Conservation (phyloP, 2,329 filamentous ascomycete genomes). For the Cercospora sp. region DNA sequence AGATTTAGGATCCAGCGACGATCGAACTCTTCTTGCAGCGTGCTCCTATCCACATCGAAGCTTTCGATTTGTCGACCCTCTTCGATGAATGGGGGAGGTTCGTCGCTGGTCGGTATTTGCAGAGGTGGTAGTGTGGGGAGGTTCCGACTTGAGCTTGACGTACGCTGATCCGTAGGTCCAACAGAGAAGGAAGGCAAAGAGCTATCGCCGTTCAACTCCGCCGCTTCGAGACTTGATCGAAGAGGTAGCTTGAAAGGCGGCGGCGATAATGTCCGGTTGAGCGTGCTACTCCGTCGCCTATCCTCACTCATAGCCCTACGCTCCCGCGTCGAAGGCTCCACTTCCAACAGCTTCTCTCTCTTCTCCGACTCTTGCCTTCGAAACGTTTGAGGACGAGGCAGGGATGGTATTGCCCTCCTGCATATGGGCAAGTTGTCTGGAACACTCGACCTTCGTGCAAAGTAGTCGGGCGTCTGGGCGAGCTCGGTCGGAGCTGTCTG, state of each 20-base stretch:
- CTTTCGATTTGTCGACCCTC: conserved; percentile 38
- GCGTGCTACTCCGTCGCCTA: conserved; percentile 42
- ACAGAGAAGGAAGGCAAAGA: conserved; percentile 7
- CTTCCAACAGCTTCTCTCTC: conserved; percentile 69
- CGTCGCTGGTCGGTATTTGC: conserved; percentile 24
- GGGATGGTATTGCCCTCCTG: conserved; percentile 60
- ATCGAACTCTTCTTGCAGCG: conserved; percentile 79
- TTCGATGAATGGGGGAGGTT: conserved; percentile 17
- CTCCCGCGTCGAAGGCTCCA: conserved; percentile 63
- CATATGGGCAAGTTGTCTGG: conserved; percentile 28
- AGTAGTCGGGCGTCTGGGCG: conserved; percentile 33
- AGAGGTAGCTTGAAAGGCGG: conserved; percentile 41
- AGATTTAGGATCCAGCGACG: conserved; percentile 87
- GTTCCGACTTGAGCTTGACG: conserved; percentile 17
- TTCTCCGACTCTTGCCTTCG: conserved; percentile 80
- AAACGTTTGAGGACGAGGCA: conserved; percentile 77
- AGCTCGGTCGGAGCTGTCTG: conserved; percentile 31
- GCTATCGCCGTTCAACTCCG: conserved; percentile 11
- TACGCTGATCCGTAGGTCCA: conserved; percentile 3
- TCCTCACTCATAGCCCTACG: conserved; percentile 70
- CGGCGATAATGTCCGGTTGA: conserved; percentile 48
- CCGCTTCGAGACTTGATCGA: conserved; percentile 43
- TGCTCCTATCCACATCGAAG: conserved; percentile 54
- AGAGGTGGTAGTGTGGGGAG: conserved; percentile 27
- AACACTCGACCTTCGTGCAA: conserved; percentile 27